These are phyloP conservation scores for Aspergillus biplanus DNA, from an alignment of 495 filamentous ascomycete genomes.

Conservation along the genomic window DNA sequence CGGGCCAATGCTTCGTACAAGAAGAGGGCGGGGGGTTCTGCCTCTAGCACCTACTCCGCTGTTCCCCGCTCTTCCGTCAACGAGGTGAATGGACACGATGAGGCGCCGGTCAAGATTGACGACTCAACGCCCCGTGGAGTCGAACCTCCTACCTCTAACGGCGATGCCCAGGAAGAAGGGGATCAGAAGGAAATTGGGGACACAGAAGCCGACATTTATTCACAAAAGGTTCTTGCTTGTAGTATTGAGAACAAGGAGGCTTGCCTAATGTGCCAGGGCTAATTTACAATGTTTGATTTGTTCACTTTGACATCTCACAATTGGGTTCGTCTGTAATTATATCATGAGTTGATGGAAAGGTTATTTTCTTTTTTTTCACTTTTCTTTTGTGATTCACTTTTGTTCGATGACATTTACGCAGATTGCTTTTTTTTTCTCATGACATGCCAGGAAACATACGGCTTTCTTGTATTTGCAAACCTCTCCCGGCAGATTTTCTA, in stretches of 20 bases:
- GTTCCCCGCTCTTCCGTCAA: conserved; percentile 60
- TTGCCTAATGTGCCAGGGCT: conserved; percentile 91
- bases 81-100: conserved; percentile 38
- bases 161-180: conserved; percentile 47
- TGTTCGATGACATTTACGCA: conserved; percentile 21
- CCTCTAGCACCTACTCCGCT: conserved; percentile 54
- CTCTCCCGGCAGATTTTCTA: conserved; percentile 14
- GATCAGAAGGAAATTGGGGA: conserved; percentile 68
- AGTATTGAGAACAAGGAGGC: conserved; percentile 91
- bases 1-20: conserved; percentile 59
- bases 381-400: conserved; percentile 17
- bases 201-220: conserved; percentile 88
- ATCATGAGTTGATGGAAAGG: conserved; percentile 44
- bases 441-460: conserved; percentile 11
- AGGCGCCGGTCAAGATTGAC: conserved; percentile 50
- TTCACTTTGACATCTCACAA: conserved; percentile 24
- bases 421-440: conserved; percentile 6
- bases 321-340: conserved; percentile 37
- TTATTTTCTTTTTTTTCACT: conserved; percentile 28
- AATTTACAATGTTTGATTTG: conserved; percentile 24
- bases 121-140: conserved; percentile 72
- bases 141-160: conserved; percentile 56
- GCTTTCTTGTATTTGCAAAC: not conserved
- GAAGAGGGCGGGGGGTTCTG: conserved; percentile 63
- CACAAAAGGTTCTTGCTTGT: conserved; percentile 87